Evolutionary conservation across 306 rosid species (phyloP), one percentile per base, ranked within the genome.

Genomic region (Cyclanthera cordifolia): DNA sequence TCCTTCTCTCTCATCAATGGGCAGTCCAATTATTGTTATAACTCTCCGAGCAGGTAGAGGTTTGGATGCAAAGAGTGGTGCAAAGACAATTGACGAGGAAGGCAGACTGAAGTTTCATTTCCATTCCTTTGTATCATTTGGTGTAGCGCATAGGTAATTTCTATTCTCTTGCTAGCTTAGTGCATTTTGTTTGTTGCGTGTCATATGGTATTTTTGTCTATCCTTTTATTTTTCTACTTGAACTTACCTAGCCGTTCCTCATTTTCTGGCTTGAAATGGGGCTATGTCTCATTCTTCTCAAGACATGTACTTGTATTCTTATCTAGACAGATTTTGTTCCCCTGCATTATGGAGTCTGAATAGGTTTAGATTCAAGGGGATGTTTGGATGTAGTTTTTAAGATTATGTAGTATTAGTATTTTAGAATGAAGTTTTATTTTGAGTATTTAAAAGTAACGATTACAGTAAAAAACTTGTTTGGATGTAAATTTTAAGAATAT

Each of bases 81-180:
- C 99, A 41, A 94, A 82, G 82, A 78, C 82, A 12, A 87, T 80
- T 76, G 99, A 90, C 78, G 90, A 76, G 71, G 90, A 82, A 70
- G 99, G 99, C 83, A 87, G 99, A 75, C 95, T 94, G 69, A 88
- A 94, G 86, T 94, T 85, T 78, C 83, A 82, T 71, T 90, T 86
- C 79, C 99, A 94, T 81, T 94, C 99, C 67, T 94, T 94, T 73
- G 99, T 94, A 70, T 94, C 97, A 46, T 88, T 85, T 83, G 87
- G 82, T 79, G 87, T 86, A 51, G 99, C 99, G 9, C 70, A 90
- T 57, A 93, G 95, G 99, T 93, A 87, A 75, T 17, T 72, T 20
- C 50, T 30, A 19, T 19, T 21, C 70, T 24, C 21, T 43, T 65
- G 37, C 34, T 45, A 43, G 28, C 46, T 61, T 30, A 50, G 46